Percentiles rank a stretch among this genome's conserved stretches.
Evolutionary conservation across 75 land plant species (phyloP).

Genomic region (Pinus taeda): DNA sequence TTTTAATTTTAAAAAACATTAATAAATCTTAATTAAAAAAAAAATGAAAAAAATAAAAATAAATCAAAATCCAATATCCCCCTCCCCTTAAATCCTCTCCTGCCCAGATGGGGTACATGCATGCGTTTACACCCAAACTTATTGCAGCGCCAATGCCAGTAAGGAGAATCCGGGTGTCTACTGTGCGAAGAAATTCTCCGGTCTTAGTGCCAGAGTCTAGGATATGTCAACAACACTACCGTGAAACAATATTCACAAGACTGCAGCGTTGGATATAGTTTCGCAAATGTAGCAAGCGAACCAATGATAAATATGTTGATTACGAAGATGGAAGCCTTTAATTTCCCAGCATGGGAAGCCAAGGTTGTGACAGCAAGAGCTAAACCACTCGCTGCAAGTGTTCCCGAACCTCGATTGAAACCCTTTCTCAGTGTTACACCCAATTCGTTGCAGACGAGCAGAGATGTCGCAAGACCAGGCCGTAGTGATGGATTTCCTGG

Average conservation of each 20-base stretch:
- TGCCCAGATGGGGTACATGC: conserved; percentile 20
- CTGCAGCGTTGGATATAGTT: neutral
- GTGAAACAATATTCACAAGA: conserved; percentile 12
- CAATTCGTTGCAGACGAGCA: too few species aligned
- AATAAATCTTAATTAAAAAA: too few species aligned
- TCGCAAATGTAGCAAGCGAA: neutral
- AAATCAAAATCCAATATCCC: too few species aligned
- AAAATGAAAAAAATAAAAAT: too few species aligned
- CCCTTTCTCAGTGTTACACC: conserved; percentile 74
- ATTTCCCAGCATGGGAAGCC: conserved; percentile 12
- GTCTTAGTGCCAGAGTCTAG: conserved; percentile 6
- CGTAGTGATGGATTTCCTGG: too few species aligned
- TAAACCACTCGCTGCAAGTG: conserved; percentile 56
- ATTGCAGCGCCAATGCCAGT: conserved; percentile 14
- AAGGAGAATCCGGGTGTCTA: conserved; percentile 8
- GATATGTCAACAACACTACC: conserved; percentile 17
- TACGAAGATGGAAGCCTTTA: conserved; percentile 36
- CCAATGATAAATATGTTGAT: conserved; percentile 39
- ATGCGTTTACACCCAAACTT: conserved; percentile 7
- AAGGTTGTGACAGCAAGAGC: conserved; percentile 49
- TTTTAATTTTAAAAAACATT: too few species aligned
- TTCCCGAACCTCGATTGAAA: conserved; percentile 62
- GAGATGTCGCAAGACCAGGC: too few species aligned
- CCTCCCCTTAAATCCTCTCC: conserved; percentile 9
- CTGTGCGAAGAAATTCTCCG: neutral